phyloP scores from a whole-genome alignment of 2,329 filamentous ascomycete genomes.

The Alternaria brassicae region DNA sequence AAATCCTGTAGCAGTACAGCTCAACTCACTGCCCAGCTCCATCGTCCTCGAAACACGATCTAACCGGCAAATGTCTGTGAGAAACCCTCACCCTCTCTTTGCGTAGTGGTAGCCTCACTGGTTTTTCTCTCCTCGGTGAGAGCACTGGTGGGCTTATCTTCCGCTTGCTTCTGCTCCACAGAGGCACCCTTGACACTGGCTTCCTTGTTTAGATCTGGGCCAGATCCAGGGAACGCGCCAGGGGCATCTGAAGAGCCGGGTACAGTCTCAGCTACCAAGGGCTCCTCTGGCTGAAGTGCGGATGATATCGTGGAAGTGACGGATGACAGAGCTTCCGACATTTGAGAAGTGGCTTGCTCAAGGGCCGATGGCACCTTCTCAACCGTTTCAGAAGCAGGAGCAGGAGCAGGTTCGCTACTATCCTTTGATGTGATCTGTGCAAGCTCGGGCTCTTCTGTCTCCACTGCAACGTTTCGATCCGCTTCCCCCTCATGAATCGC shows the following conservation, averaged over 20 bases:
- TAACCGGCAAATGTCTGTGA: conserved; percentile 13
- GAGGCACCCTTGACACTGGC: conserved; percentile 3
- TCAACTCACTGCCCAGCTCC: neutral
- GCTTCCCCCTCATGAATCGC: conserved; percentile 7
- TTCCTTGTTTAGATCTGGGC: conserved; percentile 12
- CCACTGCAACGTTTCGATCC: conserved; percentile 10
- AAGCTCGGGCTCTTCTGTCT: conserved; percentile 17
- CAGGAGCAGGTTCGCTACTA: conserved; percentile 7
- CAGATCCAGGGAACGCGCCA: conserved; percentile 29
- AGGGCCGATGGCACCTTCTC: neutral
- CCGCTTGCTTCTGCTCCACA: conserved; percentile 14
- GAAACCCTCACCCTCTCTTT: conserved; percentile 9
- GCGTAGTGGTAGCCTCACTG: conserved; percentile 8
- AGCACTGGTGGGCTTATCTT: neutral
- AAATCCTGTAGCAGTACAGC: neutral
- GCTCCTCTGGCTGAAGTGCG: conserved; percentile 14
- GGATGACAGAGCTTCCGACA: conserved; percentile 3
- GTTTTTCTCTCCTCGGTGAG: conserved; percentile 8
- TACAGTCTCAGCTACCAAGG: conserved; percentile 17
- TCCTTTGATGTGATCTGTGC: conserved; percentile 14
- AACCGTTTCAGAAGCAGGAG: conserved; percentile 1
- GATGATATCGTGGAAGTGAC: conserved; percentile 8
- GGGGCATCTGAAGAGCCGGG: conserved; percentile 28
- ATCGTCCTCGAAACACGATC: neutral
- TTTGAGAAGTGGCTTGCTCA: conserved; percentile 8